These are phyloP conservation scores for Neocallimastix lanati DNA, from an alignment of 192 early-diverging fungal species.

Conservation along the genomic window DNA sequence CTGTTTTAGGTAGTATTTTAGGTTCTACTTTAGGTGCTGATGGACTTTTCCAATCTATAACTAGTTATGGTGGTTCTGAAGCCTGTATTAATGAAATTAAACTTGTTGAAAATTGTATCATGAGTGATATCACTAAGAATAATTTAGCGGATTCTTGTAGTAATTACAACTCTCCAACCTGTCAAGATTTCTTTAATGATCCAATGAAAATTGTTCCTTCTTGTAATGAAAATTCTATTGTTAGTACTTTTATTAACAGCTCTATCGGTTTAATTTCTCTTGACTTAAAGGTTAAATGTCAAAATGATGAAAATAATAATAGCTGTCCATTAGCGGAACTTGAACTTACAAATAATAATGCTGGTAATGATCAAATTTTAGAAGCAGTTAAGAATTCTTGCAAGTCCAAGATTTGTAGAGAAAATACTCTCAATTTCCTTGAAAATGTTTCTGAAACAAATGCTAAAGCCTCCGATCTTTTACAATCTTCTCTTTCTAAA, in stretches of 20 bases:
- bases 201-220: not conserved
- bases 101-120: not conserved
- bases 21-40: not conserved
- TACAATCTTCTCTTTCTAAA: not conserved
- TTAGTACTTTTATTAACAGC: not conserved
- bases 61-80: not conserved
- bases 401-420: not conserved
- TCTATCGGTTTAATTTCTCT: not conserved
- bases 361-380: not conserved
- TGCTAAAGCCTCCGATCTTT: not conserved
- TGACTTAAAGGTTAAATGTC: not conserved
- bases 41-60: not conserved
- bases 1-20: not conserved
- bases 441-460: not conserved
- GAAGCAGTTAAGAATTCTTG: not conserved
- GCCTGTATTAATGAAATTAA: too few relatives aligned
- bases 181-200: not conserved
- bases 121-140: not conserved
- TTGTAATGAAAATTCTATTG: not conserved
- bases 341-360: not conserved
- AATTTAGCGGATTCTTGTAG: not conserved
- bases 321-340: not conserved
- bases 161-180: not conserved
- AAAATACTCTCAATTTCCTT: not conserved
- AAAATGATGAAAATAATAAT: not conserved